Base-by-base conservation (phyloP, 1,139 yeast species). In the Nakaseomyces nivariensis region DNA sequence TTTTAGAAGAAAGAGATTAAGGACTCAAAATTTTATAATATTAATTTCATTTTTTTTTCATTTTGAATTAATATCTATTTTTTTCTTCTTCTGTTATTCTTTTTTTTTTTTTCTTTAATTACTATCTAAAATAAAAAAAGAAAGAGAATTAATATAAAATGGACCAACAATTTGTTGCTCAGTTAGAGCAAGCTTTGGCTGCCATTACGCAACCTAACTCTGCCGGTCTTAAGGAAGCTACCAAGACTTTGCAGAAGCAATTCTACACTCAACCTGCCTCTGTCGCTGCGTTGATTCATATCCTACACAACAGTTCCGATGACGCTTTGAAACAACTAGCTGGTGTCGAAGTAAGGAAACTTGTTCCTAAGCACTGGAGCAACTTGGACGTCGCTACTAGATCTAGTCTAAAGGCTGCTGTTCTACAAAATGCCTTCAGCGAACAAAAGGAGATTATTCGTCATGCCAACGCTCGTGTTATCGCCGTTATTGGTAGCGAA, bases 261-360 rank as follows among this genome's bases (percentile, higher is more conserved):
- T 85, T 83, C 64, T 92, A 85, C 72, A 73, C 79, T 51, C 79
- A 82, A 60, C 79, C 86, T 13, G 72, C 77, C 59, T 79, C 94
- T 22, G 76, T 92, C 52, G 94, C 96, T 31, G 82, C 95, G 8
- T 75, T 90, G 65, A 73, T 92, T 59, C 95, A 86, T 63, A 79
- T 92, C 56, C 76, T 88, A 64, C 92, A 85, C 68, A 75, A 75
- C 58, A 59, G 61, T 38, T 47, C 57, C 22, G 64, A 67, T 48
- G 67, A 62, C 52, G 67, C 65, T 45, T 55, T 68, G 47, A 79
- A 77, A 65, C 96, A 89, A 69, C 75, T 92, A 57, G 95, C 97
- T 17, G 95, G 97, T 54, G 96, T 92, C 53, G 98, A 92, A 71
- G 90, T 90, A 43, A 81, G 96, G 71, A 92, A 94, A 69, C 78